Evolutionary conservation across 345 rosid species (phyloP), one percentile per base, ranked within the genome.

Genomic region (Euclidium syriacum): DNA sequence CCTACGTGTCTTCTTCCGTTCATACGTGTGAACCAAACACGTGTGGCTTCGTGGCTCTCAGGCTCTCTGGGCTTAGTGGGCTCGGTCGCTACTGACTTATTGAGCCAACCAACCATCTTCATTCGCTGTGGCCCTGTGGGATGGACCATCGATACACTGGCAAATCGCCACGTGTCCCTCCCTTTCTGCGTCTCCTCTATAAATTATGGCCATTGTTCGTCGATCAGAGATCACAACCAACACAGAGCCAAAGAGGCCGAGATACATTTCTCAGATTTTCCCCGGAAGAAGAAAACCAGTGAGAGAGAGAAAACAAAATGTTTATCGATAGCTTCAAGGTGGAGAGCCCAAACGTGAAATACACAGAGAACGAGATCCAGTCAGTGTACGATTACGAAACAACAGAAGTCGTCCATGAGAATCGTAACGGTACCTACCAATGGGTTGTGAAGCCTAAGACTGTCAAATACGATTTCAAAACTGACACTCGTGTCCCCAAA

Each of bases 361-460:
- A 94, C 83, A 65, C 81, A 22, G 95, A 90, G 36, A 66, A 57
- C 44, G 97, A 85, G 86, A 85, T 94, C 49, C 83, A 77, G 23
- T 87, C 99, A 0, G 84, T 84, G 67, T 94, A 94, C 75, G 73
- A 72, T 75, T 94, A 94, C 64, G 87, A 94, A 55, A 94, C 99
- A 43, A 90, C 99, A 27, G 96, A 90, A 67, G 85, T 94, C 47
- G 97, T 87, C 56, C 95, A 87, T 62, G 96, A 90, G 81, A 85
- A 73, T 75, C 75, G 75, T 36, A 72, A 84, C 56, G 99, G 97
- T 2, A 29, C 85, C 15, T 94, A 87, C 18, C 85, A 90, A 66
- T 94, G 99, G 99, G 51, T 78, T 59, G 97, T 94, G 17, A 85
- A 79, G 65, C 97, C 99, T 46, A 94, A 85, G 65, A 75, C 88